Base-by-base conservation (phyloP, 2,329 filamentous ascomycete species). In the Cytospora piceae region DNA sequence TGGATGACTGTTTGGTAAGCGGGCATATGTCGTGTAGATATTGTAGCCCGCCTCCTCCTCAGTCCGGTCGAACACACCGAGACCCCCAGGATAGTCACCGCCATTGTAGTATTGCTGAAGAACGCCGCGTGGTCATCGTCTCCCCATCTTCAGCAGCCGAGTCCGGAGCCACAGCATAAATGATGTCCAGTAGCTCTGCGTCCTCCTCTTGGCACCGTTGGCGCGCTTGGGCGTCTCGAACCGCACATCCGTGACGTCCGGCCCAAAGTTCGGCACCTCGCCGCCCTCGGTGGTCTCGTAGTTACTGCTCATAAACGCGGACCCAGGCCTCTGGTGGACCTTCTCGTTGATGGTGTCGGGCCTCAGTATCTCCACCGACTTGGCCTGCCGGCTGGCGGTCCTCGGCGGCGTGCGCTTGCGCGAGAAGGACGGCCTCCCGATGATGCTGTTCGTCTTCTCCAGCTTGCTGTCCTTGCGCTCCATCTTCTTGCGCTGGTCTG, bases 151-250 rank as follows among this genome's bases (percentile, higher is more conserved):
- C 56, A 85, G 74, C 37, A 85, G 75, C 66, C 82, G 80, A n/a
- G 87, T 89, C 67, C 86, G 80, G 31, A 90, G 73, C 87, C 87
- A 90, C 63, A 90, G 79, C 59, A 89, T 79, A 70, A 90, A 88
- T 27, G 81, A 82, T 9, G 84, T 87, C 86, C 87, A 90, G 49
- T 85, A 82, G 68, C 83, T 80, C 67, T 85, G 84, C 1, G 86
- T 89, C 77, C 84, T 86, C 70, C 80, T 82, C 78, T 88, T 89
- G 65, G 84, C 80, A 9, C 79, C 79, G 71, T 77, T 81, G 65
- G 76, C 77, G 64, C 83, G 77, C 46, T 76, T 74, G 5, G 76
- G 77, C 46, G 75, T 75, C 64, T 80, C 75, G 64, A 84, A 83
- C 17, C 76, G 75, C 22, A 81, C 78, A 3, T 80, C 78, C 22